Conservation (phyloP, 257 asterid species). For the Primulina eburnea region DNA sequence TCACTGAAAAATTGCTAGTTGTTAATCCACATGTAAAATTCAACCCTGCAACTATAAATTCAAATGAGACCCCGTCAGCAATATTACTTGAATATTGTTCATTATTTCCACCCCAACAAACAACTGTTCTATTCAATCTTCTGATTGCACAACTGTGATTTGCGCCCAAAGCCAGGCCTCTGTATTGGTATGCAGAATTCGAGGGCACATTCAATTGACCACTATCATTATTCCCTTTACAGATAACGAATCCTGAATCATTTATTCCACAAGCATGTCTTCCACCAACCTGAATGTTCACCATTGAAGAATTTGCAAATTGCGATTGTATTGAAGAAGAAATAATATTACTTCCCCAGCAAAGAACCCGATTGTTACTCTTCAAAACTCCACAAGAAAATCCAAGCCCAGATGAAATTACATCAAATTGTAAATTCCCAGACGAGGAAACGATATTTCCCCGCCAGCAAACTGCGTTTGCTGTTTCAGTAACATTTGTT, state of each 20-base stretch:
- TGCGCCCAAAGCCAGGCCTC: constrained; percentile 54
- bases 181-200: constrained; percentile 37
- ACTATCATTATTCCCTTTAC: constrained; percentile 54
- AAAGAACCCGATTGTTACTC: constrained; percentile 33
- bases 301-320: constrained; percentile 46
- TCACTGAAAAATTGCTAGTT: constrained; percentile 53
- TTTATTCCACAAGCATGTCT: constrained; percentile 65
- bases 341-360: constrained; percentile 53
- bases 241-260: constrained; percentile 43
- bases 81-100: constrained; percentile 31
- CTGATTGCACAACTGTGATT: constrained; percentile 66
- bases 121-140: constrained; percentile 48
- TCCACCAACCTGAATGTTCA: constrained; percentile 57
- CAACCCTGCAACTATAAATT: constrained; percentile 62
- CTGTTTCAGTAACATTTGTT: constrained; percentile 26
- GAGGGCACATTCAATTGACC: constrained; percentile 57
- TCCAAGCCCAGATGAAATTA: constrained; percentile 62
- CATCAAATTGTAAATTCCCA: constrained; percentile 28
- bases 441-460: constrained; percentile 28
- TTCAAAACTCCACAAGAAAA: constrained; percentile 63
- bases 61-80: constrained; percentile 44
- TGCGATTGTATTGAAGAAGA: constrained; percentile 40
- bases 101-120: constrained; percentile 76
- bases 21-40: constrained; percentile 72
- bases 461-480: constrained; percentile 61